Evolutionary conservation across 768 basidiomycete genomes (phyloP).

Genomic region (Naganishia friedmannii): DNA sequence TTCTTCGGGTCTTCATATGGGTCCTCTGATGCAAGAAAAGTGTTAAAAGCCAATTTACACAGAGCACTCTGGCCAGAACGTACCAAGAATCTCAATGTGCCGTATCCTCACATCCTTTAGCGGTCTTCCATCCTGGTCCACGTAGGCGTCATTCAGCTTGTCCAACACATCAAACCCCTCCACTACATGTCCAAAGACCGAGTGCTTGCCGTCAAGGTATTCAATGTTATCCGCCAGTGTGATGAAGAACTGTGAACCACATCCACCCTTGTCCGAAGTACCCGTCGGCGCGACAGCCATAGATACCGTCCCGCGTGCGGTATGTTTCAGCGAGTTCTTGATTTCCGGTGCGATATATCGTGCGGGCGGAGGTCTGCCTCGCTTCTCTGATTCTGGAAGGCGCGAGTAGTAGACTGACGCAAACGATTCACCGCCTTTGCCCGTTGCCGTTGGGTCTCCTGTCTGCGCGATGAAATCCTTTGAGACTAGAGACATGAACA

Average conservation of each 20-base stretch:
- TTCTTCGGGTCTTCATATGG: constrained; percentile 86
- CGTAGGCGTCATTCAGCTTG: constrained; percentile 85
- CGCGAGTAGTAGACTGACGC: constrained; percentile 62
- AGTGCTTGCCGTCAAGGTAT: constrained; percentile 90
- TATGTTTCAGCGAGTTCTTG: constrained; percentile 67
- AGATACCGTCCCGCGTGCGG: constrained; percentile 79
- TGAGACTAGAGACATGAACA: constrained; percentile 63
- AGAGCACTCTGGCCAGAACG: constrained; percentile 36
- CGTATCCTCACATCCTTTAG: constrained; percentile 91
- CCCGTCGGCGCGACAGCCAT: constrained; percentile 92
- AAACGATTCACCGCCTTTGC: constrained; percentile 86
- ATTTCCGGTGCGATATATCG: constrained; percentile 88
- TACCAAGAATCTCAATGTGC: constrained; percentile 92
- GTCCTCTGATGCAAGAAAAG: constrained; percentile 60
- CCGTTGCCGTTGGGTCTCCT: constrained; percentile 94
- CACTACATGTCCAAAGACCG: constrained; percentile 92
- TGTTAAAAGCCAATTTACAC: constrained; percentile 46
- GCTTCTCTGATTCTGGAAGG: constrained; percentile 17
- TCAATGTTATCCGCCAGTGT: constrained; percentile 87
- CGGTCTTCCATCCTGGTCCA: constrained; percentile 82
- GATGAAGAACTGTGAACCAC: constrained; percentile 95
- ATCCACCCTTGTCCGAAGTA: constrained; percentile 56
- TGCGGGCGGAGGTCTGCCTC: constrained; percentile 56
- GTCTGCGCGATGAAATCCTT: constrained; percentile 95
- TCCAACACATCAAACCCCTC: constrained; percentile 89